Conservation (phyloP, 2,329 filamentous ascomycete species). For the Iodosphaeria phyllophila region DNA sequence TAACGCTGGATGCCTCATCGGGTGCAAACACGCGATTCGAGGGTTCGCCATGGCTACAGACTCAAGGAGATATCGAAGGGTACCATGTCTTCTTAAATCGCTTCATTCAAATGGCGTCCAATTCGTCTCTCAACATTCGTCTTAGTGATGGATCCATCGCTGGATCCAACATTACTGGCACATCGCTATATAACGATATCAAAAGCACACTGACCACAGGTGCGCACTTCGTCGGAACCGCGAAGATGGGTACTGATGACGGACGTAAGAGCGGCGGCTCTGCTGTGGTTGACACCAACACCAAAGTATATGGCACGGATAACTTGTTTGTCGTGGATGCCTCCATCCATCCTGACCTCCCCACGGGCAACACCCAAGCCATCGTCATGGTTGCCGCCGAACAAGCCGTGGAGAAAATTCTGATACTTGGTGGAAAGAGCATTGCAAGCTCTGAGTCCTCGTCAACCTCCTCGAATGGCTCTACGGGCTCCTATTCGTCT, state of each 20-base stretch:
- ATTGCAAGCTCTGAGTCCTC: neutral
- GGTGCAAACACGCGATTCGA: conserved; percentile 3
- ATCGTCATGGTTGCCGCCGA: conserved; percentile 16
- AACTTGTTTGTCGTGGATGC: conserved; percentile 51
- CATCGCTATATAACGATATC: conserved; percentile 3
- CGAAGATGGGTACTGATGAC: conserved; percentile 18
- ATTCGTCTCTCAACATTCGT: conserved; percentile 4
- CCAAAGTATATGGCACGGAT: conserved; percentile 47
- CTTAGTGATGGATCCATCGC: conserved; percentile 3
- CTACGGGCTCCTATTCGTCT: no score
- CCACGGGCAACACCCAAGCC: conserved; percentile 37
- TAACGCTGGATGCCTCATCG: conserved; percentile 4
- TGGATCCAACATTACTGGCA: conserved; percentile 3
- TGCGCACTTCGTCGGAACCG: conserved; percentile 4
- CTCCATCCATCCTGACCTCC: conserved; percentile 48
- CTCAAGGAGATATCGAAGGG: conserved; percentile 4
- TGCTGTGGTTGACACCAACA: conserved; percentile 41
- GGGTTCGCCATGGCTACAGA: conserved; percentile 4
- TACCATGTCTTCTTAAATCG: conserved; percentile 4
- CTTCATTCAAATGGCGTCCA: conserved; percentile 4
- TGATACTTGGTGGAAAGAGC: conserved; percentile 7
- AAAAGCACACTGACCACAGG: conserved; percentile 4
- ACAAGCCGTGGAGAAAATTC: conserved; percentile 12
- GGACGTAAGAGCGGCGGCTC: conserved; percentile 28
- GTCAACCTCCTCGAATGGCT: no score